These are phyloP conservation scores for Boeremia lycopersici DNA, from an alignment of 2,329 filamentous ascomycete species.

Conservation along the genomic window DNA sequence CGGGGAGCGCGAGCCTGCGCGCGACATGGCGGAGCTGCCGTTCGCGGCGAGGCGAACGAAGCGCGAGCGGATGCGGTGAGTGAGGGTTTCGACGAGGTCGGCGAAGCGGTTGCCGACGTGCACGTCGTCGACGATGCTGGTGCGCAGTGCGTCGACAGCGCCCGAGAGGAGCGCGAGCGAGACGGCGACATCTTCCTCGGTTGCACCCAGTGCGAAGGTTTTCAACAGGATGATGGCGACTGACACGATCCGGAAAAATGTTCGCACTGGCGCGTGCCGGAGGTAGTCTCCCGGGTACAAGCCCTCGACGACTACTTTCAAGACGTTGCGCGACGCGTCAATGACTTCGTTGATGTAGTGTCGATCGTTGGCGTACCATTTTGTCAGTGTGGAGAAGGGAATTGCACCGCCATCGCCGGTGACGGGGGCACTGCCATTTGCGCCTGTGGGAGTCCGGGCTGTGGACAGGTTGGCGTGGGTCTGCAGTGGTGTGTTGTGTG, in stretches of 20 bases:
- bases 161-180: constrained; percentile 77
- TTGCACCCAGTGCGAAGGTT: constrained; percentile 81
- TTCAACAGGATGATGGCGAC: constrained; percentile 85
- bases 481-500: constrained; percentile 66
- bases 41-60: constrained; percentile 66
- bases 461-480: constrained; percentile 40
- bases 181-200: constrained; percentile 76
- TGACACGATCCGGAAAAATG: constrained; percentile 85
- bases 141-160: constrained; percentile 74
- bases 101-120: constrained; percentile 85
- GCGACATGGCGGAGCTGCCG: constrained; percentile 50
- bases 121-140: constrained; percentile 82
- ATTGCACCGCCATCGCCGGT: constrained; percentile 50
- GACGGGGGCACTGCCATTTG: constrained; percentile 16
- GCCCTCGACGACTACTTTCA: constrained; percentile 77
- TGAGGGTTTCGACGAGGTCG: constrained; percentile 79
- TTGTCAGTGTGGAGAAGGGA: constrained; percentile 52
- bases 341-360: constrained; percentile 73
- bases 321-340: constrained; percentile 76
- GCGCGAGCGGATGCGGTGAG: constrained; percentile 72
- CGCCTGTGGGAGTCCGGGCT: constrained; percentile 23
- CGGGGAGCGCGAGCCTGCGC: constrained; percentile 37
- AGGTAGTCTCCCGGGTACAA: constrained; percentile 76
- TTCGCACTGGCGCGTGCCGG: constrained; percentile 81
- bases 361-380: constrained; percentile 64